phyloP scores from a whole-genome alignment of 1,284 basidiomycete species.

The Malassezia psittaci region DNA sequence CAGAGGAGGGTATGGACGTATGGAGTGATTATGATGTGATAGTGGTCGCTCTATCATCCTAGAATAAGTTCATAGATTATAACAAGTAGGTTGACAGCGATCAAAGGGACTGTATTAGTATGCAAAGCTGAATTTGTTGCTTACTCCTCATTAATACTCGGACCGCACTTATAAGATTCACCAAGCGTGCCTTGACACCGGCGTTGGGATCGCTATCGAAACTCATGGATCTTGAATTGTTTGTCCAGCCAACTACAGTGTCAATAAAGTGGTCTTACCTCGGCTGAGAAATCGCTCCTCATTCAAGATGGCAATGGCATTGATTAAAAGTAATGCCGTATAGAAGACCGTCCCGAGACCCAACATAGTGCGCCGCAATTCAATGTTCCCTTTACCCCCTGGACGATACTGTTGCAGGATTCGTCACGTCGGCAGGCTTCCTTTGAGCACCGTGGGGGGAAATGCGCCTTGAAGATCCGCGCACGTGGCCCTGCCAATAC shows the following conservation, averaged over 20 bases:
- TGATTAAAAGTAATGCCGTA: slow-evolving; percentile 65
- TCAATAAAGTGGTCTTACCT: slow-evolving; percentile 56
- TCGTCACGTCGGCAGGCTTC: no score
- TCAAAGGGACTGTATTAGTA: slow-evolving; percentile 15
- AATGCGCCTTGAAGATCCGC: neutral
- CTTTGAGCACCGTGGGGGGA: neutral
- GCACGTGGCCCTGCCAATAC: slow-evolving; percentile 15
- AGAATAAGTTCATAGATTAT: slow-evolving; percentile 16
- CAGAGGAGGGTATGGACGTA: neutral
- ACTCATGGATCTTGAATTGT: slow-evolving; percentile 20
- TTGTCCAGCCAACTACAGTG: slow-evolving; percentile 76
- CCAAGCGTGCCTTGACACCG: slow-evolving; percentile 70
- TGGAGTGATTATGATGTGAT: neutral
- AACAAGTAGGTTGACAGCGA: slow-evolving; percentile 13
- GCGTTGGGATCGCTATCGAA: slow-evolving; percentile 25
- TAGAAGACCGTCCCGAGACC: slow-evolving; percentile 49
- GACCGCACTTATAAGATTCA: slow-evolving; percentile 85
- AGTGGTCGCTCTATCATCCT: slow-evolving; percentile 1
- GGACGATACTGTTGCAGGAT: neutral
- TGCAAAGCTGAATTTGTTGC: slow-evolving; percentile 34
- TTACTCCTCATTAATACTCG: slow-evolving; percentile 87
- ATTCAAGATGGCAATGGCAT: slow-evolving; percentile 83
- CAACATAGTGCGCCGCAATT: slow-evolving; percentile 13
- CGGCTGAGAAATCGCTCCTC: slow-evolving; percentile 88
- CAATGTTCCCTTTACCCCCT: neutral